Conservation (phyloP, 305 asterid genomes). For the Fraxinus velutina region DNA sequence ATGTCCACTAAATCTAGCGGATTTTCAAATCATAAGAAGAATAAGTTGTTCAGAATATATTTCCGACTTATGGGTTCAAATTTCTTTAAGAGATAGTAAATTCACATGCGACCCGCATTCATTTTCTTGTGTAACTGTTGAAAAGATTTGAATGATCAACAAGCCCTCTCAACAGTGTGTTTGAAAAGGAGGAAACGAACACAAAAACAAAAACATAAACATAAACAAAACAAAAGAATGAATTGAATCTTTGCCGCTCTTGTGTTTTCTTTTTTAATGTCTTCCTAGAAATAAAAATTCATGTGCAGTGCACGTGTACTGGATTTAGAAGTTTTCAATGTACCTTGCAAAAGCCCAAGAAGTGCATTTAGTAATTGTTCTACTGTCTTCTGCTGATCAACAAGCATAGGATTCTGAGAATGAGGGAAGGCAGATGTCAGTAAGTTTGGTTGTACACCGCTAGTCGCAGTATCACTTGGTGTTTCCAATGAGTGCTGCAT, state of each 20-base stretch:
- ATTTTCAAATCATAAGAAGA: neutral
- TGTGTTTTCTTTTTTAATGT: neutral
- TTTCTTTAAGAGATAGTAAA: neutral
- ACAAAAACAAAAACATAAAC: neutral
- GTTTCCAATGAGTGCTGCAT: slow-evolving; percentile 10
- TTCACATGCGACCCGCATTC: neutral
- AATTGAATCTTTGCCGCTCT: neutral
- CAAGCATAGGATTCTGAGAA: slow-evolving; percentile 28
- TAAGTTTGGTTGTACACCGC: slow-evolving; percentile 16
- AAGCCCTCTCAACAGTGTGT: neutral
- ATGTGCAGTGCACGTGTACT: neutral
- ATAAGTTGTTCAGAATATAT: neutral
- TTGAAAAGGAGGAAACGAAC: neutral
- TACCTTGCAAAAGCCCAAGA: slow-evolving; percentile 30
- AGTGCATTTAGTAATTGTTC: slow-evolving; percentile 20
- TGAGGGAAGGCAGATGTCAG: slow-evolving; percentile 27
- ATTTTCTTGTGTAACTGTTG: neutral
- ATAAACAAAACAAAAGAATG: neutral
- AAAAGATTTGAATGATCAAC: neutral
- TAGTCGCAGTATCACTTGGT: slow-evolving; percentile 18
- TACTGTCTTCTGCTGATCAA: slow-evolving; percentile 22
- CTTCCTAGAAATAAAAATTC: neutral
- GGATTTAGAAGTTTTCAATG: neutral
- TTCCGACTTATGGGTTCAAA: neutral
- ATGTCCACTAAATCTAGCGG: neutral